These are phyloP conservation scores for Candida piceae DNA, from an alignment of 805 yeast species.

Conservation along the genomic window DNA sequence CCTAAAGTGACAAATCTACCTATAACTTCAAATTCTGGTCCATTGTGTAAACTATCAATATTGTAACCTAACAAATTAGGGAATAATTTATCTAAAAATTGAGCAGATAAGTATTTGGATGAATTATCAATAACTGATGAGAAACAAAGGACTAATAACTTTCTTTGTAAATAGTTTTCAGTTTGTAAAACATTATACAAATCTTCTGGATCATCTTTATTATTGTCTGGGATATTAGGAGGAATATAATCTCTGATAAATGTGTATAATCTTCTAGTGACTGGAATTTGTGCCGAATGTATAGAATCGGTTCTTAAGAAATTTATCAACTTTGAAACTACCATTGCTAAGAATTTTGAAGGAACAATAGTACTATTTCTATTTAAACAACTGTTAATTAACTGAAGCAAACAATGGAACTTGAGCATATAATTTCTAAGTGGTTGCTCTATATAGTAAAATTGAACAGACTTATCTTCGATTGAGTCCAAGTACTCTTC, in stretches of 20 bases:
- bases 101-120: conserved; percentile 1
- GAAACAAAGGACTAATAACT: conserved; percentile 56
- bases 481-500: conserved; percentile 9
- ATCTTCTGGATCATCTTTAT: conserved; percentile 35
- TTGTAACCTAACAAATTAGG: conserved; percentile 8
- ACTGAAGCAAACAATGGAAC: conserved; percentile 63
- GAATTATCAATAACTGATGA: conserved; percentile 42
- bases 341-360: conserved; percentile 71
- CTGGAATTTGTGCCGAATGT: conserved; percentile 29
- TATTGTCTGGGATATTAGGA: conserved; percentile 36
- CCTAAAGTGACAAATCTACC: conserved; percentile 38
- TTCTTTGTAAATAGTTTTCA: conserved; percentile 60
- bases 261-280: conserved; percentile 58
- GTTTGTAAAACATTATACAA: conserved; percentile 39
- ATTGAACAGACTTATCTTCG: conserved; percentile 11
- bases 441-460: conserved; percentile 6
- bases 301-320: conserved; percentile 40
- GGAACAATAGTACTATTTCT: conserved; percentile 69
- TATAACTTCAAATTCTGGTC: conserved; percentile 15
- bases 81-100: conserved; percentile 5
- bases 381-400: conserved; percentile 52
- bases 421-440: conserved; percentile 44
- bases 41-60: not conserved
- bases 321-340: conserved; percentile 53
- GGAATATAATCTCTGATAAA: conserved; percentile 57